Base-by-base conservation (phyloP, 495 filamentous ascomycete genomes). In the Aspergillus coremiiformis region DNA sequence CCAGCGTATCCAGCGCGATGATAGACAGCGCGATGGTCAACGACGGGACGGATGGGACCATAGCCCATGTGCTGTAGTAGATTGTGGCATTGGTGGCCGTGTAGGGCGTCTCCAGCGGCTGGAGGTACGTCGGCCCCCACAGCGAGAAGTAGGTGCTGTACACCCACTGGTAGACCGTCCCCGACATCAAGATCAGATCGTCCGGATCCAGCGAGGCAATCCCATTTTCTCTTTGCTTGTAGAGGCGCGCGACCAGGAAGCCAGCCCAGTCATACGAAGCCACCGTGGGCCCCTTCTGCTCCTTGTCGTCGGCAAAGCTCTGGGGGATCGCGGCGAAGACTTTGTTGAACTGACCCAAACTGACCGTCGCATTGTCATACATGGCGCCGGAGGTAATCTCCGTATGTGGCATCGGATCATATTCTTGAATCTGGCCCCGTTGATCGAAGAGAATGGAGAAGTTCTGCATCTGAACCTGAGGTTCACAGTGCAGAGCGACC, bases 261-360 rank as follows among this genome's bases (percentile, higher is more conserved):
- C 70, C 70, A 1, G 70, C 67, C 70, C 70, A 73, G 47, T 73
- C 70, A 43, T 73, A 73, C 0, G 68, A 68, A 0, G 66, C 61
- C 1, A 67, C 58, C 30, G 64, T 66, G 1, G 56, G 59, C 5
- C 63, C 63, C 11, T 66, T 66, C 6, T 51, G 44, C 22, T 57
- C 33, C 9, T 59, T 53, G 24, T 68, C 65, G 32, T 65, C 68
- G 1, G 66, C 57, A 33, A 60, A 73, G 37, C 61, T 70, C 47
- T 67, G 67, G 0, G 70, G 67, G 17, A 73, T 71, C 0, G 68
- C 60, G 14, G 66, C 66, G 55, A 73, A 73, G 10, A 67, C 63
- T 53, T 70, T 71, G 55, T 73, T 71, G 55, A 71, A 73, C 30
- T 73, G 66, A 1, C 67, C 70, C 27, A 73, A 50, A 30, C 66